Percentiles rank a stretch among this genome's conserved stretches.
These are phyloP conservation scores for Pleurotus tuber-regium DNA, from an alignment of 768 basidiomycete species.

Conservation along the genomic window DNA sequence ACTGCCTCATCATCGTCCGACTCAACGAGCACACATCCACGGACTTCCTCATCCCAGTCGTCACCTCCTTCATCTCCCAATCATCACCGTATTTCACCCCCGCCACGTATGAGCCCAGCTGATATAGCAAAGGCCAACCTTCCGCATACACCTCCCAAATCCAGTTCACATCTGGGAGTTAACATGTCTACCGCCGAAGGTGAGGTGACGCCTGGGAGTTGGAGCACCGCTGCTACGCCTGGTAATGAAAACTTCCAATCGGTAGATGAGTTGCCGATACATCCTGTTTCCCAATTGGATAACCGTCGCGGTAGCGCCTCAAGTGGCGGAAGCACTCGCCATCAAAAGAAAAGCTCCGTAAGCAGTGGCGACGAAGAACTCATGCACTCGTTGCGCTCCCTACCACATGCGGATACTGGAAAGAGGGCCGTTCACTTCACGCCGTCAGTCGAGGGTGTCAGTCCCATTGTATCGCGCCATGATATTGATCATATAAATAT, in stretches of 20 bases:
- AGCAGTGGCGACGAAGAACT: constrained; percentile 7
- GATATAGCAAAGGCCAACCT: constrained; percentile 20
- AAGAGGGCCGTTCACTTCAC: constrained; percentile 50
- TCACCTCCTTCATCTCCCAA: constrained; percentile 11
- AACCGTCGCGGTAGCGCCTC: background rate
- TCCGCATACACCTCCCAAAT: constrained; percentile 23
- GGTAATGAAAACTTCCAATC: constrained; percentile 37
- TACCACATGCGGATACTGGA: constrained; percentile 28
- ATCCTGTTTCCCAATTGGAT: background rate
- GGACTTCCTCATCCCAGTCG: constrained; percentile 15
- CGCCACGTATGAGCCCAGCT: constrained; percentile 10
- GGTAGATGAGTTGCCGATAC: background rate
- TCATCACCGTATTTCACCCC: constrained; percentile 3
- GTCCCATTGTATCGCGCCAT: constrained; percentile 15
- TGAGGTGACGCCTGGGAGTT: constrained; percentile 50
- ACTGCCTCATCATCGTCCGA: constrained; percentile 10
- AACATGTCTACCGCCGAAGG: constrained; percentile 22
- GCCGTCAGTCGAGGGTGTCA: constrained; percentile 39
- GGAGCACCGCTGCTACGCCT: constrained; percentile 79
- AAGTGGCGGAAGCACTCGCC: constrained; percentile 9
- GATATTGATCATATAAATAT: constrained; percentile 17
- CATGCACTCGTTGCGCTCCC: constrained; percentile 1
- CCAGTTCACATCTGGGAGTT: constrained; percentile 17
- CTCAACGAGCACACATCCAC: background rate
- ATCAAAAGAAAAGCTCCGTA: constrained; percentile 18